These are phyloP conservation scores for Claviceps maximensis DNA, from an alignment of 2,329 filamentous ascomycete species.

Conservation along the genomic window DNA sequence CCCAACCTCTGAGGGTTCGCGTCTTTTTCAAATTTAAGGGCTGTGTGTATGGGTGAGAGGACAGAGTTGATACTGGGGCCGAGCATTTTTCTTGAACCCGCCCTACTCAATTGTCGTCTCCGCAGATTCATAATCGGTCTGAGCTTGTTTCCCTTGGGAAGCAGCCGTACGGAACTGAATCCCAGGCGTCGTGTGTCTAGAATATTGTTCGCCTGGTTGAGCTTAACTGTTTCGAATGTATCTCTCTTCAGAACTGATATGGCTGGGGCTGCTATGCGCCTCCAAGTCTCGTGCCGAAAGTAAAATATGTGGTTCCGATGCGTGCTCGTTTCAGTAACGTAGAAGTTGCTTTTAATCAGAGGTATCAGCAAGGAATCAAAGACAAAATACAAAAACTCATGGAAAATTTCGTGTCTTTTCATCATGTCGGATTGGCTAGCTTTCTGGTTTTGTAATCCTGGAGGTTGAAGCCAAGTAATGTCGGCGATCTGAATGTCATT, in stretches of 20 bases:
- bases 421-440: slow-evolving; percentile 55
- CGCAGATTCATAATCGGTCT: slow-evolving; percentile 81
- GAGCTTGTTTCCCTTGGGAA: slow-evolving; percentile 67
- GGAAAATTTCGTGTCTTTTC: slow-evolving; percentile 67
- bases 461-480: slow-evolving; percentile 60
- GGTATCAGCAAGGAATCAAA: slow-evolving; percentile 89
- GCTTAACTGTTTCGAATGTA: slow-evolving; percentile 68
- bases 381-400: slow-evolving; percentile 80
- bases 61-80: slow-evolving; percentile 31
- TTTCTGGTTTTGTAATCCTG: slow-evolving; percentile 34
- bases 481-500: slow-evolving; percentile 39
- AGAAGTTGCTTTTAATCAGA: slow-evolving; percentile 75
- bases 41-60: slow-evolving; percentile 59
- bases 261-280: slow-evolving; percentile 58
- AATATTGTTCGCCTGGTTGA: slow-evolving; percentile 39
- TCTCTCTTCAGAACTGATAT: slow-evolving; percentile 50
- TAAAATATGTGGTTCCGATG: slow-evolving; percentile 78
- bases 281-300: slow-evolving; percentile 91
- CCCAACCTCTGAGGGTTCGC: slow-evolving; percentile 51
- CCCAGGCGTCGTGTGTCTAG: slow-evolving; percentile 54
- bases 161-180: slow-evolving; percentile 63
- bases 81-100: slow-evolving; percentile 57
- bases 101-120: slow-evolving; percentile 40
- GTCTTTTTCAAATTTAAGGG: slow-evolving; percentile 63
- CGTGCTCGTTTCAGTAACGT: slow-evolving; percentile 79